Evolutionary conservation across 1,139 yeast genomes (phyloP), one percentile per base, ranked within the genome.

Genomic region (Yueomyces sp.): DNA sequence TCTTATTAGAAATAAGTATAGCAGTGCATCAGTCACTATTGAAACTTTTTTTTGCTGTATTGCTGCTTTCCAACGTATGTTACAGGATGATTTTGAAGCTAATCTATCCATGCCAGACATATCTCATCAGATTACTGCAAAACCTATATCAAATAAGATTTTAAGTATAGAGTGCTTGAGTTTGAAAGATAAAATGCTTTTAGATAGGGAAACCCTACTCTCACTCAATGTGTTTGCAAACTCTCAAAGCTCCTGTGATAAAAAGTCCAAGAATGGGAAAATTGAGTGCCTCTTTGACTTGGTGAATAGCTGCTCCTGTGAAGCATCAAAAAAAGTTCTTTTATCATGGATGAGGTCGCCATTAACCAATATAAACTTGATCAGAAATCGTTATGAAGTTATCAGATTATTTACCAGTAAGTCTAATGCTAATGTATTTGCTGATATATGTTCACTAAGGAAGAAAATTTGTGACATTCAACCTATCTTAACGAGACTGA

Each of bases 311-410:
- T 60, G 66, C 1, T 54, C 55, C 4, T 55, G 70, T 0, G 50
- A 51, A 3, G 48, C 57, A 9, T 68, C 72, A 0, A 52, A 53
- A 33, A 46, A 49, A 12, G 43, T 66, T 3, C 45, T 69, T 35
- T 55, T 51, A 36, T 51, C 54, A 4, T 67, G 69, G 67, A 47
- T 69, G 12, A 42, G 58, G 19, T 57, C 62, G 36, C 73, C 73
- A 0, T 48, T 65, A 3, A 49, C 54, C 2, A 50, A 63, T 30
- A 41, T 53, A 2, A 42, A 44, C 0, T 38, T 47, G 8, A 60
- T 69, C 3, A 46, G 50, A 8, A 48, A 50, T 28, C 51, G 73
- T n/a, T 62, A 59, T 19, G 50, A 59, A 7, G 50, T 61, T 0
- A 51, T 67, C 4, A 55, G 55, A 19, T 26, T 46, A 0, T 45